Evolutionary conservation across 768 basidiomycete species (phyloP), one percentile per base, ranked within the genome.

Genomic region (Boletus vermiculosoides): DNA sequence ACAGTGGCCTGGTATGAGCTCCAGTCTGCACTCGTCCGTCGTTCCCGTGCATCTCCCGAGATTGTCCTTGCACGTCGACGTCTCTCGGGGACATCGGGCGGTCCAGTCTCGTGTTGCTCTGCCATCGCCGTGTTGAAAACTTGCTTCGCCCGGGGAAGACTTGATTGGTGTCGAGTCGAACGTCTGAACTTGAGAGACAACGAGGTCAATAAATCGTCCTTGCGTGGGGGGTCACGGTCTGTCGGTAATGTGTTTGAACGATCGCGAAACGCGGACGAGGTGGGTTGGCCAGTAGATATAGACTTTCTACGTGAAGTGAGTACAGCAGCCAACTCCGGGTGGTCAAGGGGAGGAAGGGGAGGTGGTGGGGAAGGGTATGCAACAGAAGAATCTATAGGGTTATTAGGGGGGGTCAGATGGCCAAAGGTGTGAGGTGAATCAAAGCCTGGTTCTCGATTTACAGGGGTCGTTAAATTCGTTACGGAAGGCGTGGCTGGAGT

Each of bases 1-100:
- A 65, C 74, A 11, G 64, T 71, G 36, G 80, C 84, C 62, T 80
- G 79, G 52, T 75, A 66, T 18, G 83, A 76, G 47, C 76, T 83
- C 73, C 81, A 84, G 50, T 85, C 83, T 28, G 85, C 83, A 61
- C 84, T 86, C 45, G 73, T 71, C 45, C 83, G 76, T 63, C 84
- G 73, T 16, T 55, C 66, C 31, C 68, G 69, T 50, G 68, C 71
- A 75, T 75, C 41, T 66, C 74, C 55, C 65, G 82, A 71, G 20
- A 63, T 40, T 10, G 66, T 65, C 52, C 71, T 62, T 0, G 71
- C 63, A 39, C 69, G 71, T 33, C 57, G 61, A 22, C 49, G 64
- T 22, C 51, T 40, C 1, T 34, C 40, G 20, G 56, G 50, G 22
- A 40, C 16, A 34, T 54, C 50, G 15, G 47, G 52, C 10, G 51